Percentiles rank a stretch among this genome's conserved stretches.
Evolutionary conservation across 352 stramenopile species (phyloP).

Genomic region (Pythium dissotocum): DNA sequence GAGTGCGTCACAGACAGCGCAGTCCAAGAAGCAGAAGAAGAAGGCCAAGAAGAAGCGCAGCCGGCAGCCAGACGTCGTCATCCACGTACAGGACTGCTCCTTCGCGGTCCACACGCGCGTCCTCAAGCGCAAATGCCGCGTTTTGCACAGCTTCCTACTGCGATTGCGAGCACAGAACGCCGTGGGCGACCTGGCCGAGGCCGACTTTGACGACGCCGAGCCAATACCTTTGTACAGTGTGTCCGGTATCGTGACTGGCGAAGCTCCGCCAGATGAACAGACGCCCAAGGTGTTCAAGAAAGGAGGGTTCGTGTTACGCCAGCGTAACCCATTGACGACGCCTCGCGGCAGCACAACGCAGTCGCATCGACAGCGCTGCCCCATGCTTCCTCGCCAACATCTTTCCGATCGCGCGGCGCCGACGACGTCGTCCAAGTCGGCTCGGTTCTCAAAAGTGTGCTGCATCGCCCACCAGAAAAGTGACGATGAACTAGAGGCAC

Average conservation of each 20-base stretch:
- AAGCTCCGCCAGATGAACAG: not conserved
- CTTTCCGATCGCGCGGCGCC: constrained; percentile 9
- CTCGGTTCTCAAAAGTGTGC: constrained; percentile 17
- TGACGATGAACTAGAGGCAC: not conserved
- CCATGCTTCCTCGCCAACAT: constrained; percentile 12
- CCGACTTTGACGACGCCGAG: not conserved
- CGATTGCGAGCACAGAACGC: constrained; percentile 24
- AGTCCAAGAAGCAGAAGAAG: not conserved
- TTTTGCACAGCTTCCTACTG: constrained; percentile 40
- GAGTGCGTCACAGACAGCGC: not conserved
- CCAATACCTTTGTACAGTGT: not conserved
- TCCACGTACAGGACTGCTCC: constrained; percentile 55
- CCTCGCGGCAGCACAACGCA: not conserved
- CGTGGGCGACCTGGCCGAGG: not conserved
- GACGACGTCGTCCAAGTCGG: not conserved
- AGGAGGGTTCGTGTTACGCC: constrained; percentile 11
- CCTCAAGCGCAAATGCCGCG: constrained; percentile 37
- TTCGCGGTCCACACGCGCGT: constrained; percentile 43
- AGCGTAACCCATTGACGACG: constrained; percentile 14
- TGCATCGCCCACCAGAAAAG: constrained; percentile 25
- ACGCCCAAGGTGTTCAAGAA: not conserved
- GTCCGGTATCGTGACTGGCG: not conserved
- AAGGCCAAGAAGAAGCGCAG: constrained; percentile 24
- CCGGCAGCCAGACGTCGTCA: constrained; percentile 37
- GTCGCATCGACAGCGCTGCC: constrained; percentile 3